These are phyloP conservation scores for Cinnamomum chago DNA, from an alignment of 164 flowering plant species.

Conservation along the genomic window DNA sequence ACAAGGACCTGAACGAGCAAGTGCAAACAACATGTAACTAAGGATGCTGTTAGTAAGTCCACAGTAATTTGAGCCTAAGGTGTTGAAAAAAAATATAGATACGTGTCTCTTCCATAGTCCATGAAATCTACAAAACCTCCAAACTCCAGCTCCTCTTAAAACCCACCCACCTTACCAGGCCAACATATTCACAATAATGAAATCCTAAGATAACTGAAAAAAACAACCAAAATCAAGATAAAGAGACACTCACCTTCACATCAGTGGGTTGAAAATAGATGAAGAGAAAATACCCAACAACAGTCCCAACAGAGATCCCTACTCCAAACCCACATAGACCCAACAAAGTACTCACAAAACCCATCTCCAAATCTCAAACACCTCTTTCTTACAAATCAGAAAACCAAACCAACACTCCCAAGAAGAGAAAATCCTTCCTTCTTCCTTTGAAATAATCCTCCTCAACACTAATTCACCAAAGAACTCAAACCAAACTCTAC, in stretches of 20 bases:
- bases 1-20: background rate
- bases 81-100: too few species aligned
- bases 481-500: background rate
- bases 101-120: too few species aligned
- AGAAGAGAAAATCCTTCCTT: background rate
- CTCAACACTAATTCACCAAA: background rate
- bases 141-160: too few species aligned
- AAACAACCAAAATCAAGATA: background rate
- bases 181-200: background rate
- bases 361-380: conserved; percentile 30
- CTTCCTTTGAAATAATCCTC: background rate
- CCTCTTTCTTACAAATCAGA: background rate
- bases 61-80: too few species aligned
- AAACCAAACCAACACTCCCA: background rate
- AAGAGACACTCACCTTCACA: conserved; percentile 43
- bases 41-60: background rate
- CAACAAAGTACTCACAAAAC: conserved; percentile 38
- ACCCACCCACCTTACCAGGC: too few species aligned
- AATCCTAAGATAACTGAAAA: background rate
- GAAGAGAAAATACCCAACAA: conserved; percentile 51
- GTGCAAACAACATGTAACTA: too few species aligned
- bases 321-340: conserved; percentile 57
- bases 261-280: conserved; percentile 49
- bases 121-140: too few species aligned
- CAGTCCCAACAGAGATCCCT: conserved; percentile 46